phyloP scores from a whole-genome alignment of 2,329 filamentous ascomycete species.

The Helotiales sp. region DNA sequence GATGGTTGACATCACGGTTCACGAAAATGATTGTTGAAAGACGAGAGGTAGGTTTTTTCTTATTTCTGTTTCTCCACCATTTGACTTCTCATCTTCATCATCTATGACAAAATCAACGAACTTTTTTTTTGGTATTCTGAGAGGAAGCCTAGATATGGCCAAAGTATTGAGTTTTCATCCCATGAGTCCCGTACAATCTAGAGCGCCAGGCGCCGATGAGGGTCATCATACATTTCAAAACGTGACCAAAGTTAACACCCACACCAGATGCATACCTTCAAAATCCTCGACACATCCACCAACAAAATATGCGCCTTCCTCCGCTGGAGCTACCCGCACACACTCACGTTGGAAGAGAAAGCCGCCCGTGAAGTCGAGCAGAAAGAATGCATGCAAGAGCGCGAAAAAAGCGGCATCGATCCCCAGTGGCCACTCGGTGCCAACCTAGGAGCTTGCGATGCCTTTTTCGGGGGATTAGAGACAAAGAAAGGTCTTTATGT shows the following conservation, averaged over 20 bases:
- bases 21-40: constrained; percentile 39
- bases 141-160: no score
- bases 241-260: neutral
- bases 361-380: constrained; percentile 9
- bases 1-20: constrained; percentile 43
- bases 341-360: constrained; percentile 31
- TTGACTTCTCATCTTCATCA: neutral
- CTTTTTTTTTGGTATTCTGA: no score
- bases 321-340: constrained; percentile 45
- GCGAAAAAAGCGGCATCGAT: constrained; percentile 16
- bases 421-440: constrained; percentile 41
- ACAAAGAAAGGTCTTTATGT: constrained; percentile 41
- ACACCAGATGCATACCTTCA: constrained; percentile 40
- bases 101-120: no score
- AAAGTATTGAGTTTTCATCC: no score
- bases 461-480: constrained; percentile 42
- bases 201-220: no score
- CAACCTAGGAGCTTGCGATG: constrained; percentile 38
- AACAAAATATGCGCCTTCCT: constrained; percentile 43
- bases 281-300: constrained; percentile 41
- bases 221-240: no score
- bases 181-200: no score
- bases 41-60: constrained; percentile 8
- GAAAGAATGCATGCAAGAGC: constrained; percentile 8
- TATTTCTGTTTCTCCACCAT: fast-evolving